A percentile compares a stretch with the other conserved stretches of the same genome.
Evolutionary conservation across 257 asterid genomes (phyloP).

Genomic region (Nicotiana knightiana): DNA sequence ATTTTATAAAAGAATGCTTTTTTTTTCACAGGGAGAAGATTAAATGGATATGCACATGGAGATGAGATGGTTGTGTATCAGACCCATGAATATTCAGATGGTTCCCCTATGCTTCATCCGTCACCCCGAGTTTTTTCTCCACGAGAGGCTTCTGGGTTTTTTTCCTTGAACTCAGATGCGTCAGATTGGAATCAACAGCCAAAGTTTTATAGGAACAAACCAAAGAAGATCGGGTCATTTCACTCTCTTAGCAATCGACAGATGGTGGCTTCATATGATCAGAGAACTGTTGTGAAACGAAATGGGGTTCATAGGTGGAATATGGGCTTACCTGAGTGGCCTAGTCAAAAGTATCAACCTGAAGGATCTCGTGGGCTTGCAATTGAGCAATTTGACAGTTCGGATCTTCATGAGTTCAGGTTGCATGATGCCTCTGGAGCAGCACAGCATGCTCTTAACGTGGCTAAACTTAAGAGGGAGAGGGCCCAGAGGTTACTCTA

Average conservation of each 20-base stretch:
- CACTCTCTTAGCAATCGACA: conserved; percentile 35
- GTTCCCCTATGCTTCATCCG: conserved; percentile 55
- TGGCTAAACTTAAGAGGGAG: conserved; percentile 84
- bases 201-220: conserved; percentile 45
- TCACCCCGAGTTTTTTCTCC: conserved; percentile 54
- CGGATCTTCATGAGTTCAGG: conserved; percentile 59
- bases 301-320: conserved; percentile 56
- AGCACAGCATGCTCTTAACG: conserved; percentile 44
- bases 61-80: conserved; percentile 45
- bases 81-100: conserved; percentile 49
- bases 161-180: conserved; percentile 37
- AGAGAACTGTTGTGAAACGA: conserved; percentile 38
- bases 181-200: conserved; percentile 59
- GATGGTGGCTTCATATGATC: conserved; percentile 29
- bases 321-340: conserved; percentile 43
- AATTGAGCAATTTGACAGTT: conserved; percentile 30
- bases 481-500: conserved; percentile 60
- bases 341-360: conserved; percentile 33
- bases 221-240: conserved; percentile 45
- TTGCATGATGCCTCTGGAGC: conserved; percentile 66
- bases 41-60: conserved; percentile 45
- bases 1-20: conserved; percentile 2
- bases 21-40: conserved; percentile 60
- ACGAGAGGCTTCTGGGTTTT: conserved; percentile 39
- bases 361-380: conserved; percentile 37